phyloP scores from a whole-genome alignment of 1,284 basidiomycete genomes.

The Puccinia coronata region DNA sequence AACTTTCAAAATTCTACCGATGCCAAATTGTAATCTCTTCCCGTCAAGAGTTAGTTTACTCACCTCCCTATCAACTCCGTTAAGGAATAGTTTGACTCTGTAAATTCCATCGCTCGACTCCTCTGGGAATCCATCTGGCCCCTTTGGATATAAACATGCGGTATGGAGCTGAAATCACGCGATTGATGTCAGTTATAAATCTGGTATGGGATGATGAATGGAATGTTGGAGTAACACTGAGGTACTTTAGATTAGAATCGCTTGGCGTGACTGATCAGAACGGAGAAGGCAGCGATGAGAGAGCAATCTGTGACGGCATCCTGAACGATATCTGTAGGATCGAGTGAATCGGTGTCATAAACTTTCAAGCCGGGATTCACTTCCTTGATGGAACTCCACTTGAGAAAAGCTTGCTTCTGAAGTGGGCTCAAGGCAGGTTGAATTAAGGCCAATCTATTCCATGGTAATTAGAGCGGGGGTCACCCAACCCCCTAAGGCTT shows the following conservation, averaged over 20 bases:
- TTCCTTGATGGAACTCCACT: slow-evolving; percentile 33
- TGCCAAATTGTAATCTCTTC: neutral
- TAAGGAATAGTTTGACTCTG: slow-evolving; percentile 35
- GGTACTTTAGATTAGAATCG: slow-evolving; percentile 29
- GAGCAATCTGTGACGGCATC: slow-evolving; percentile 48
- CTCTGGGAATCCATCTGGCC: slow-evolving; percentile 18
- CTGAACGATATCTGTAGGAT: slow-evolving; percentile 47
- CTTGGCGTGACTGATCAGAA: slow-evolving; percentile 36
- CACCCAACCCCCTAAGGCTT: neutral
- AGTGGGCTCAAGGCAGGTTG: slow-evolving; percentile 31
- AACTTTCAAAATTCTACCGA: neutral
- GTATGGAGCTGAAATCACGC: slow-evolving; percentile 17
- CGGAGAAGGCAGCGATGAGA: slow-evolving; percentile 41
- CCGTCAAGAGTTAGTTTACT: neutral
- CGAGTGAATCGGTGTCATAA: slow-evolving; percentile 2
- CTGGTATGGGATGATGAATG: too few relatives aligned
- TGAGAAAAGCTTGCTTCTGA: slow-evolving; percentile 19
- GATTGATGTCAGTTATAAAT: neutral
- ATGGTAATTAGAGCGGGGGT: neutral
- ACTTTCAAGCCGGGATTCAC: neutral
- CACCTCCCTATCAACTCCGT: slow-evolving; percentile 38
- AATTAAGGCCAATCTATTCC: neutral
- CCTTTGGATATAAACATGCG: slow-evolving; percentile 39
- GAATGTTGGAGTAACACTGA: neutral
- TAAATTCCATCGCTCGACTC: slow-evolving; percentile 33